phyloP scores from a whole-genome alignment of 495 filamentous ascomycete species.

The Tetracladium marchalianum region DNA sequence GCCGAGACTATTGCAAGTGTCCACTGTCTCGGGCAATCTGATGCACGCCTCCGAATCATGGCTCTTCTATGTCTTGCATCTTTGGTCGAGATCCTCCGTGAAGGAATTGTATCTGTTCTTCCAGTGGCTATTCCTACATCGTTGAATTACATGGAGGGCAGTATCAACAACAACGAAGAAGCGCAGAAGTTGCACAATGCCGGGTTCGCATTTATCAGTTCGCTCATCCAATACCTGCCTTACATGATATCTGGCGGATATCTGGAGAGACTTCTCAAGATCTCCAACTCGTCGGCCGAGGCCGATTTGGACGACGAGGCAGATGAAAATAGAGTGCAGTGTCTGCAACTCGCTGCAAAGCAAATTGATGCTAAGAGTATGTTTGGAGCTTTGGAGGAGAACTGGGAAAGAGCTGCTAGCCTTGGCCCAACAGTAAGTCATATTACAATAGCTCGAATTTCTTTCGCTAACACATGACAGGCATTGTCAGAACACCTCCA shows the following conservation, averaged over 20 bases:
- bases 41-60: conserved; percentile 64
- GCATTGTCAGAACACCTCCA: conserved; percentile 59
- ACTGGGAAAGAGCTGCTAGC: conserved; percentile 52
- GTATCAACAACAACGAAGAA: conserved; percentile 40
- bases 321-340: conserved; percentile 53
- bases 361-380: conserved; percentile 57
- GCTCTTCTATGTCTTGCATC: conserved; percentile 83
- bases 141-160: conserved; percentile 55
- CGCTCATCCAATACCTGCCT: conserved; percentile 70
- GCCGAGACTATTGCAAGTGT: conserved; percentile 66
- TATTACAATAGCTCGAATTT: not conserved
- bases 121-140: conserved; percentile 63
- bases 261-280: conserved; percentile 55
- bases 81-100: conserved; percentile 75
- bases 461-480: conserved; percentile 25
- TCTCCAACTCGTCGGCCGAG: conserved; percentile 60
- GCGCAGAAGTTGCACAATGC: conserved; percentile 67
- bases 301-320: conserved; percentile 42
- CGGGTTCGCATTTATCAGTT: conserved; percentile 63
- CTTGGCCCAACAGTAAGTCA: conserved; percentile 47
- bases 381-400: conserved; percentile 58
- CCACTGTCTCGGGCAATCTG: conserved; percentile 62
- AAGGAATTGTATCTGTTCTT: conserved; percentile 72
- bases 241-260: conserved; percentile 73
- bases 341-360: conserved; percentile 60